phyloP scores from a whole-genome alignment of 2,329 filamentous ascomycete genomes.

The Talaromyces sp. region DNA sequence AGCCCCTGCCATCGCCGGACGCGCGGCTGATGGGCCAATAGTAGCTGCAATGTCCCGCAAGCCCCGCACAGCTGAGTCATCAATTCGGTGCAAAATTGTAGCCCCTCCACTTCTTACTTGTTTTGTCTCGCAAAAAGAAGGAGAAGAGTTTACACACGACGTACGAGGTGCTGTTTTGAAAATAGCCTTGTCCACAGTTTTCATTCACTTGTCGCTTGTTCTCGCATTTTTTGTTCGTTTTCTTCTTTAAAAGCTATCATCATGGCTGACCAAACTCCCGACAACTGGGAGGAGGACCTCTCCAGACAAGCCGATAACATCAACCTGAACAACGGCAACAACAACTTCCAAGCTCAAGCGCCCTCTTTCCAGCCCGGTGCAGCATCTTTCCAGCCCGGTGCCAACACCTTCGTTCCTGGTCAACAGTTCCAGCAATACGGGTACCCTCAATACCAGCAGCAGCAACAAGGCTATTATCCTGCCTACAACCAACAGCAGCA shows the following conservation, averaged over 20 bases:
- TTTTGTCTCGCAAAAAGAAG: slow-evolving; percentile 5
- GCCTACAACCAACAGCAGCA: slow-evolving; percentile 52
- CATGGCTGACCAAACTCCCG: slow-evolving; percentile 74
- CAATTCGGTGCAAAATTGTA: slow-evolving; percentile 28
- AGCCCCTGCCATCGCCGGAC: background rate
- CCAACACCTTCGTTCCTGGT: slow-evolving; percentile 67
- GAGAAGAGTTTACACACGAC: background rate
- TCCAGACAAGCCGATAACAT: slow-evolving; percentile 73
- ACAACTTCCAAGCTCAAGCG: slow-evolving; percentile 48
- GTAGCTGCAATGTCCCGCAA: background rate
- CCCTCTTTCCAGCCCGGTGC: slow-evolving; percentile 64
- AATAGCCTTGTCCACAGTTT: background rate
- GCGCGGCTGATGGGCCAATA: background rate
- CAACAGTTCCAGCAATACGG: slow-evolving; percentile 61
- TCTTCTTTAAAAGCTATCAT: slow-evolving; percentile 25
- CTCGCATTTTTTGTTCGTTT: slow-evolving; percentile 17
- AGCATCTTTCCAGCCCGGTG: slow-evolving; percentile 69
- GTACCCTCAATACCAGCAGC: slow-evolving; percentile 46
- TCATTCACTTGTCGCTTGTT: background rate
- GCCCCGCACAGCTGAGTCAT: slow-evolving; percentile 27
- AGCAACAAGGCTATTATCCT: slow-evolving; percentile 53
- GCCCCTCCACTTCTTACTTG: slow-evolving; percentile 17
- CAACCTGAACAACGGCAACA: slow-evolving; percentile 61
- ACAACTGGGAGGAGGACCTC: slow-evolving; percentile 94
- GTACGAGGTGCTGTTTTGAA: background rate